Conservation (phyloP, 2,329 filamentous ascomycete genomes). For the Epichloe sylvatica region DNA sequence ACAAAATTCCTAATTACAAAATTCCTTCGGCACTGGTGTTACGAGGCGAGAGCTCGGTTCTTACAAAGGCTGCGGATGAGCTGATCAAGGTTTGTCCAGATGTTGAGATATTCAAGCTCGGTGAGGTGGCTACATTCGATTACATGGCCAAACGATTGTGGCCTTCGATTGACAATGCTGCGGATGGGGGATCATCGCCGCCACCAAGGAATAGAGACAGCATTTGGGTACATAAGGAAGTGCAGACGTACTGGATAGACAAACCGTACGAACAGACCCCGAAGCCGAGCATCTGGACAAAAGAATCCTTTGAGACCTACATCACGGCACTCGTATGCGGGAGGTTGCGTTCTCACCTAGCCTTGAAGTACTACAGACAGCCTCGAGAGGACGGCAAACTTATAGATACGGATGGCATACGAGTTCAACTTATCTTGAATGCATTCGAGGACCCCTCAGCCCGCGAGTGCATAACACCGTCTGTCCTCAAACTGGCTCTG, state of each 20-base stretch:
- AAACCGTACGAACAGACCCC: slow-evolving; percentile 25
- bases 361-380: slow-evolving; percentile 22
- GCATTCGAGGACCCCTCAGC: slow-evolving; percentile 25
- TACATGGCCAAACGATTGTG: slow-evolving; percentile 23
- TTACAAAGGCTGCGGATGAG: slow-evolving; percentile 22
- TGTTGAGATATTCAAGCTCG: slow-evolving; percentile 23
- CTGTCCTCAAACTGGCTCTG: slow-evolving; percentile 31
- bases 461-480: slow-evolving; percentile 21
- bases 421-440: slow-evolving; percentile 23
- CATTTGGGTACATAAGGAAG: slow-evolving; percentile 24
- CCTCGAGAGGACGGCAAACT: slow-evolving; percentile 13
- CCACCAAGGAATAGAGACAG: slow-evolving; percentile 12
- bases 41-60: slow-evolving; percentile 17
- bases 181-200: slow-evolving; percentile 14
- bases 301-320: slow-evolving; percentile 27
- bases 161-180: slow-evolving; percentile 19
- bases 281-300: slow-evolving; percentile 27
- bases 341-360: slow-evolving; percentile 19
- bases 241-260: slow-evolving; percentile 16
- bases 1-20: slow-evolving; percentile 16
- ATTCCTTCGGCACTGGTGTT: slow-evolving; percentile 19
- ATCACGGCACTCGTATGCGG: slow-evolving; percentile 27
- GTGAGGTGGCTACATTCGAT: slow-evolving; percentile 20
- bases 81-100: slow-evolving; percentile 17
- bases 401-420: slow-evolving; percentile 24